Evolutionary conservation across 352 stramenopile genomes (phyloP), one percentile per base, ranked within the genome.

Genomic region (Elongisporangium prolatum): DNA sequence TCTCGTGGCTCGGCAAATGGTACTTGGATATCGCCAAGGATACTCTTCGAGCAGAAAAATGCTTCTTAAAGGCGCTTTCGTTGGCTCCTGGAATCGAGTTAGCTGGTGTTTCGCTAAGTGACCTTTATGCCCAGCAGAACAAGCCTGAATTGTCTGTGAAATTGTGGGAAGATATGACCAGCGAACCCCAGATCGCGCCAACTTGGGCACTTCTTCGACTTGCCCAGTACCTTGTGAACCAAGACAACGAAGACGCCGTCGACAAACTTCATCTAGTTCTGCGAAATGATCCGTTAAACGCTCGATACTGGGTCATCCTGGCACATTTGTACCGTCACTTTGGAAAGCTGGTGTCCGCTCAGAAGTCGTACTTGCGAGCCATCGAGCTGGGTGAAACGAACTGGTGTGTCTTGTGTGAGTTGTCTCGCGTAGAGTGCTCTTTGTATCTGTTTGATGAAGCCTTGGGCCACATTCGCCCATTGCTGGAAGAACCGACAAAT

Each of bases 241-340:
- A 72, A 56, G 75, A 89, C 51, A 67, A 93, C 38, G 86, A 95
- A 58, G 54, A 57, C 0, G 86, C 82, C 2, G 76, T 93, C 16
- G 69, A 59, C 3, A 89, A 89, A 49, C 61, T 95, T 52, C 86
- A 93, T 57, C 51, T 91, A 13, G 73, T 88, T 20, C 60, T 95
- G 18, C 82, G 84, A 47, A 88, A 89, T 56, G 78, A 90, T 1
- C 86, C 84, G 22, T 56, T 74, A 21, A 87, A 84, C 60, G 63
- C 82, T 16, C 69, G 54, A 5, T 75, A 89, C 59, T 95, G 84
- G 84, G 77, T 89, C 21, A 73, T 73, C 4, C 68, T 95, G 28
- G 86, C 80, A 1, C 86, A 95, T 57, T 69, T 92, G 47, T 95
- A 95, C 55, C 74, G 75, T 11, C 80, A 88, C 24, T 95, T 95